Evolutionary conservation across 2,329 filamentous ascomycete genomes (phyloP), one percentile per base, ranked within the genome.

Genomic region (Cladosporium phlei): DNA sequence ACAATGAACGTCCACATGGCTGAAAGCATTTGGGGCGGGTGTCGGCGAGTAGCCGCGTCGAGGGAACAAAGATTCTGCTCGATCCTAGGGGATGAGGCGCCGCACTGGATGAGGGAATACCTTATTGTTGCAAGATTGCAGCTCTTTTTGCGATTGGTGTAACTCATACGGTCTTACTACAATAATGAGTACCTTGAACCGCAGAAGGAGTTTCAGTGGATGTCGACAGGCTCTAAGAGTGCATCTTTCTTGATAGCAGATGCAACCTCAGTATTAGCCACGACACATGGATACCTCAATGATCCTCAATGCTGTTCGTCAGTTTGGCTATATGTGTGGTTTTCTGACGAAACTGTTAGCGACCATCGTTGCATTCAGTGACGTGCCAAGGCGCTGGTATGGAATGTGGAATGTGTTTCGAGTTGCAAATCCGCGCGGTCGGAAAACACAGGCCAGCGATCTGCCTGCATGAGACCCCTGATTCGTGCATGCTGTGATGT

Each of bases 21-120:
- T 40, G 45, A 28, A 39, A 47, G 45, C 45, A 29, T 33, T 40
- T 29, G 45, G n/a, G 20, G 35, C 17, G 22, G 43, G 6, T 29
- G 24, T 25, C n/a, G n/a, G 27, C 20, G 17, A 17, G 11, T 34
- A 24, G 2, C 14, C 20, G 16, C 16, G 5, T 34, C 12, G 14
- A 27, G n/a, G n/a, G 37, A 17, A 47, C 37, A 47, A 47, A 40
- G 45, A 16, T 11, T 20, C 20, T 7, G 7, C 16, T 24, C 16
- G 22, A 9, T 21, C 12, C 21, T 28, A 17, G 28, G 32, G 32
- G 20, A 22, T 21, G 42, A 45, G 42, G 42, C 32, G 29, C 27
- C 4, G 11, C 14, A 12, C 7, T 12, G 33, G 10, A 24, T n/a
- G 9, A 20, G 22, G 33, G 3, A 37, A 14, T 24, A n/a, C 33